Evolutionary conservation across 371 early-diverging fungal species (phyloP).

Genomic region (Blakeslea trispora): DNA sequence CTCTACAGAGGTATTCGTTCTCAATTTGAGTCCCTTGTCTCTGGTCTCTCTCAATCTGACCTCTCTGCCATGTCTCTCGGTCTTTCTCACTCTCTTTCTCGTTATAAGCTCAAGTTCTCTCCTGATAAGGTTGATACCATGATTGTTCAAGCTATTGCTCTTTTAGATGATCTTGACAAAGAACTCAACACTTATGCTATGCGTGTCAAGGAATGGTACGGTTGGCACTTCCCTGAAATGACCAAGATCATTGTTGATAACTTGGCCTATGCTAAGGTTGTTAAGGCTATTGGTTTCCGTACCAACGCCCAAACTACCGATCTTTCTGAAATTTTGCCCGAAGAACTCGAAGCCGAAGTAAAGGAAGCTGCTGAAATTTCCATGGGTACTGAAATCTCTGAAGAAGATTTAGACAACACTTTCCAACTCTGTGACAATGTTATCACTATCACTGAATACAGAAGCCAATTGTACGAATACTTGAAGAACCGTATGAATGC

Average conservation of each 20-base stretch:
- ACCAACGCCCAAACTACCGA: slow-evolving; percentile 76
- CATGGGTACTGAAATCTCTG: slow-evolving; percentile 94
- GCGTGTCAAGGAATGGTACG: slow-evolving; percentile 96
- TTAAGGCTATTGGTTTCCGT: slow-evolving; percentile 78
- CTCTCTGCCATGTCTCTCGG: slow-evolving; percentile 85
- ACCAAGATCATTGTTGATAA: slow-evolving; percentile 78
- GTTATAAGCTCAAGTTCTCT: slow-evolving; percentile 91
- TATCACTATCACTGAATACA: slow-evolving; percentile 84
- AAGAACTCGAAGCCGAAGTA: slow-evolving; percentile 84
- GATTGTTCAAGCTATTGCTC: slow-evolving; percentile 94
- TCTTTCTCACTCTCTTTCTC: slow-evolving; percentile 81
- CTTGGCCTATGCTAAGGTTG: slow-evolving; percentile 71
- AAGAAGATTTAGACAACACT: slow-evolving; percentile 89
- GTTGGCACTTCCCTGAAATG: slow-evolving; percentile 94
- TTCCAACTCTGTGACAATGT: slow-evolving; percentile 73
- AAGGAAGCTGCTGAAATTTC: slow-evolving; percentile 87
- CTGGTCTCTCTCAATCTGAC: slow-evolving; percentile 74
- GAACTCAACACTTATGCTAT: slow-evolving; percentile 97
- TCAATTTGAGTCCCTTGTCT: slow-evolving; percentile 72
- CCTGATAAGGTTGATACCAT: slow-evolving; percentile 94
- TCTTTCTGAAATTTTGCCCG: slow-evolving; percentile 83
- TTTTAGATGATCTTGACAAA: slow-evolving; percentile 94
- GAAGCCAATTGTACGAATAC: slow-evolving; percentile 86
- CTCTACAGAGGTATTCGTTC: slow-evolving; percentile 93
- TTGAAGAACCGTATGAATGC: slow-evolving; percentile 88